Evolutionary conservation across 2,329 filamentous ascomycete species (phyloP).

Genomic region (Fusarium floridanum): DNA sequence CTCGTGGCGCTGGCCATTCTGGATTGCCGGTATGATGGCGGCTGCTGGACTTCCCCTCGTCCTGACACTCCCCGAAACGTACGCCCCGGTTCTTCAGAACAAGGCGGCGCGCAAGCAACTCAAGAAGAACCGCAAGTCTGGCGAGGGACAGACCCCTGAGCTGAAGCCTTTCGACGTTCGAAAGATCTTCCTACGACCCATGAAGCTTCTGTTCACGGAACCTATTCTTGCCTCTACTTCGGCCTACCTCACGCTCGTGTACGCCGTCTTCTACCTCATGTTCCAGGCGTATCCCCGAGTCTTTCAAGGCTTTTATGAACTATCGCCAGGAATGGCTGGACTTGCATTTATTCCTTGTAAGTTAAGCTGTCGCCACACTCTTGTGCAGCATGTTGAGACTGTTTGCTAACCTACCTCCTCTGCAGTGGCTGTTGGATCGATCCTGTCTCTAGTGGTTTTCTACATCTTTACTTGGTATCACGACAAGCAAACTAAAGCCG

Average conservation of each 20-base stretch:
- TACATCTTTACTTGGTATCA: slow-evolving; percentile 47
- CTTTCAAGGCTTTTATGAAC: slow-evolving; percentile 58
- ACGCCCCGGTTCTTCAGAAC: slow-evolving; percentile 64
- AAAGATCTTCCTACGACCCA: slow-evolving; percentile 63
- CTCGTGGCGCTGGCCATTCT: slow-evolving; percentile 58
- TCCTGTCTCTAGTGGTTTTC: slow-evolving; percentile 43
- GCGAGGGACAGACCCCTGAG: slow-evolving; percentile 56
- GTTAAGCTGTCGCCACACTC: slow-evolving; percentile 45
- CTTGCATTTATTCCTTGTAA: slow-evolving; percentile 63
- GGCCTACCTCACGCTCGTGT: slow-evolving; percentile 63
- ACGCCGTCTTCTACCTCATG: slow-evolving; percentile 65
- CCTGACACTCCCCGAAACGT: slow-evolving; percentile 60
- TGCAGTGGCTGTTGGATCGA: slow-evolving; percentile 44
- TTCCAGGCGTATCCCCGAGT: slow-evolving; percentile 66
- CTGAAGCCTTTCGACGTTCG: slow-evolving; percentile 54
- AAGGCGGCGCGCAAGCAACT: slow-evolving; percentile 61
- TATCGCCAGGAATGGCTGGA: slow-evolving; percentile 60
- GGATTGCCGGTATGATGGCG: slow-evolving; percentile 53
- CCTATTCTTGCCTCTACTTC: slow-evolving; percentile 64
- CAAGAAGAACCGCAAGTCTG: slow-evolving; percentile 52
- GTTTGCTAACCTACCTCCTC: background rate
- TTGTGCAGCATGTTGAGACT: background rate
- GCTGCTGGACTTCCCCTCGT: slow-evolving; percentile 48
- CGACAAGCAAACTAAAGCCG: slow-evolving; percentile 41
- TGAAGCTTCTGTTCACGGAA: slow-evolving; percentile 61